Evolutionary conservation across 1,284 basidiomycete species (phyloP).

Genomic region (Amylostereum areolatum): DNA sequence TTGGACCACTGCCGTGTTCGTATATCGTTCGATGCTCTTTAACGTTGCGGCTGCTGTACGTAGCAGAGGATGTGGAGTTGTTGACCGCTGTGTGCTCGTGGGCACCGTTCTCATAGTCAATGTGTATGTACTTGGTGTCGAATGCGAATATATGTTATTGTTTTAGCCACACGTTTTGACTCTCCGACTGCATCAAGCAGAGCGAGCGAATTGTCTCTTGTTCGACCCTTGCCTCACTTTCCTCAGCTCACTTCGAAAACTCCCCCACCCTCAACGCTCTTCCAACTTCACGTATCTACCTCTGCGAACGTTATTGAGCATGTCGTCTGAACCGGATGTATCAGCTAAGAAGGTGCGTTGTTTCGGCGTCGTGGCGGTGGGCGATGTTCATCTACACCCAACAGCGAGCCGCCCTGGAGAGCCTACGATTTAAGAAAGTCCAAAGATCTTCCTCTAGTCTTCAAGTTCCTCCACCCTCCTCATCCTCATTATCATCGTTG

Average conservation of each 20-base stretch:
- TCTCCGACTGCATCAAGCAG: constrained; percentile 40
- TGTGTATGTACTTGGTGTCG: constrained; percentile 8
- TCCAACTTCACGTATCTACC: constrained; percentile 11
- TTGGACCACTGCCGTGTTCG: too few relatives aligned
- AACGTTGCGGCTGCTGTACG: too few relatives aligned
- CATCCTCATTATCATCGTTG: constrained; percentile 8
- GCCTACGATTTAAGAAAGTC: constrained; percentile 52
- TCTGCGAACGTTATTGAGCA: constrained; percentile 11
- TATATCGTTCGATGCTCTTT: too few relatives aligned
- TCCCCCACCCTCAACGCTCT: constrained; percentile 4
- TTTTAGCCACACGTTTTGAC: constrained; percentile 49
- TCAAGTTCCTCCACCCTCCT: constrained; percentile 19
- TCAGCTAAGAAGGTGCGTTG: constrained; percentile 36
- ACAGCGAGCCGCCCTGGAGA: constrained; percentile 54
- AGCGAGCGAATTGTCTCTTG: constrained; percentile 21
- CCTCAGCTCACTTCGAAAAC: constrained; percentile 13
- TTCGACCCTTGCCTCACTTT: constrained; percentile 18
- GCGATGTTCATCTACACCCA: neutral
- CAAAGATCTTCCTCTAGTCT: constrained; percentile 25
- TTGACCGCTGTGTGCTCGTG: neutral
- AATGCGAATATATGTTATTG: constrained; percentile 15
- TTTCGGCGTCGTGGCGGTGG: constrained; percentile 2
- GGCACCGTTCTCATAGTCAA: neutral
- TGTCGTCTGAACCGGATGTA: constrained; percentile 33
- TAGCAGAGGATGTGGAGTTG: too few relatives aligned